Percentiles rank a stretch among this genome's conserved stretches.
These are phyloP conservation scores for Helenozyma rhizophorensis DNA, from an alignment of 805 yeast genomes.

Conservation along the genomic window DNA sequence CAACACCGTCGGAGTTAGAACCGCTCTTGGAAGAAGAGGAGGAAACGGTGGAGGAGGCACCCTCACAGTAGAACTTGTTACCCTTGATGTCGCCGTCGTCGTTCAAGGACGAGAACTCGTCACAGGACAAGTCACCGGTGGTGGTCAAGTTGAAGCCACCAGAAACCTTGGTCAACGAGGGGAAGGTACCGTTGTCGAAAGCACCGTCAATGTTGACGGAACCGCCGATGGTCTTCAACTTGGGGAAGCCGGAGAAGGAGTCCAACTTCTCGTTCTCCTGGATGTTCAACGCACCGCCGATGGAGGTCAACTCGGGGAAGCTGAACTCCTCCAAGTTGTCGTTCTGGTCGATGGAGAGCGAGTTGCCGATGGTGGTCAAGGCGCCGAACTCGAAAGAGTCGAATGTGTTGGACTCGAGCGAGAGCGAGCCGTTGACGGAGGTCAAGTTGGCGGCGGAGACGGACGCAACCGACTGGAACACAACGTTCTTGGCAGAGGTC, in stretches of 20 bases:
- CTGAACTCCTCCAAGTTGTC: conserved; percentile 62
- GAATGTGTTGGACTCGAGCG: conserved; percentile 71
- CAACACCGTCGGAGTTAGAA: conserved; percentile 23
- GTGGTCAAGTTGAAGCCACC: conserved; percentile 91
- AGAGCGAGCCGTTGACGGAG: conserved; percentile 74
- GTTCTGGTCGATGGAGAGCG: conserved; percentile 74
- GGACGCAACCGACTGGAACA: conserved; percentile 75
- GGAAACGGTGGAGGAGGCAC: conserved; percentile 39
- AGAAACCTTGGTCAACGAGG: conserved; percentile 67
- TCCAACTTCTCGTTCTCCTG: conserved; percentile 76
- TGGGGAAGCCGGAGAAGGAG: conserved; percentile 67
- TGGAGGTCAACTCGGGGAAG: conserved; percentile 61
- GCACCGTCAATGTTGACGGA: conserved; percentile 79
- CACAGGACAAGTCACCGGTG: conserved; percentile 76
- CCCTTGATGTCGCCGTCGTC: conserved; percentile 84
- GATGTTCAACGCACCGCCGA: conserved; percentile 93
- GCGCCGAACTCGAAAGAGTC: conserved; percentile 49
- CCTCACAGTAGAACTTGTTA: conserved; percentile 69
- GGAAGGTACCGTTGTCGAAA: conserved; percentile 75
- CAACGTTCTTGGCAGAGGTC: conserved; percentile 81
- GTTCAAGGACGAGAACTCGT: conserved; percentile 66
- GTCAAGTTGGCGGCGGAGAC: conserved; percentile 66
- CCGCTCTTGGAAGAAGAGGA: conserved; percentile 40
- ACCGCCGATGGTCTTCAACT: conserved; percentile 76
- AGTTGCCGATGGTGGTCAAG: conserved; percentile 69